Evolutionary conservation across 2,329 filamentous ascomycete species (phyloP), one percentile per base, ranked within the genome.

Genomic region (Penicillium sp.): DNA sequence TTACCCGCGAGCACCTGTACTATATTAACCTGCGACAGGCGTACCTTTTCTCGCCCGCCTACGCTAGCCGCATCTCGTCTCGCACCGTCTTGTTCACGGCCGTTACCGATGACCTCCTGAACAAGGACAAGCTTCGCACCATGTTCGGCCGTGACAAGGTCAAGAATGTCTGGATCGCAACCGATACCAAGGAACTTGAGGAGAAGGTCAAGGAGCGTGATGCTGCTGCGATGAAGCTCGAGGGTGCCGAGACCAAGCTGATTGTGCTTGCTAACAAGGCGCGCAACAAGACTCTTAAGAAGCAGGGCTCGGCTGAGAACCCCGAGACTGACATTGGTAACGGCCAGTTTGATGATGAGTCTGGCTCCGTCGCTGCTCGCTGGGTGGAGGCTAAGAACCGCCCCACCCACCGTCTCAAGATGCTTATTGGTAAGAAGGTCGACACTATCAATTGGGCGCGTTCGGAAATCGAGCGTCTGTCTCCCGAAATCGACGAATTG

Each of bases 391-490:
- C 80, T 10, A 88, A 90, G 73, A 82, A 91, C 65, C 84, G 92
- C 42, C 92, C 92, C 1, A 86, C 88, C 1, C 92, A 96, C 70
- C 85, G 85, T 34, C 77, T 87, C 53, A 89, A 88, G 70, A 80
- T 82, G 6, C 73, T 94, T 22, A 83, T 92, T 62, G 89, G 92
- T 63, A 87, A 91, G 70, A 94, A 96, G 73, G 92, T 97, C 16
- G 94, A 99, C 75, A 94, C 92, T 0, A 97, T 99, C 72, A 86
- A 93, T 60, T 97, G 89, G 89, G 89, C 86, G 61, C 89, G 94
- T 50, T 79, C 81, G 1, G 89, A 95, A 72, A 84, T 97, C 50
- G 84, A 88, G 61, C 85, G 86, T 47, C 83, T 95, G 43, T 87
- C 88, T 50, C 87, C 89, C 0, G 82, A 89, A 58, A 87, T 91